Evolutionary conservation across 2,329 filamentous ascomycete genomes (phyloP), one percentile per base, ranked within the genome.

Genomic region (Falciphora oryzae): DNA sequence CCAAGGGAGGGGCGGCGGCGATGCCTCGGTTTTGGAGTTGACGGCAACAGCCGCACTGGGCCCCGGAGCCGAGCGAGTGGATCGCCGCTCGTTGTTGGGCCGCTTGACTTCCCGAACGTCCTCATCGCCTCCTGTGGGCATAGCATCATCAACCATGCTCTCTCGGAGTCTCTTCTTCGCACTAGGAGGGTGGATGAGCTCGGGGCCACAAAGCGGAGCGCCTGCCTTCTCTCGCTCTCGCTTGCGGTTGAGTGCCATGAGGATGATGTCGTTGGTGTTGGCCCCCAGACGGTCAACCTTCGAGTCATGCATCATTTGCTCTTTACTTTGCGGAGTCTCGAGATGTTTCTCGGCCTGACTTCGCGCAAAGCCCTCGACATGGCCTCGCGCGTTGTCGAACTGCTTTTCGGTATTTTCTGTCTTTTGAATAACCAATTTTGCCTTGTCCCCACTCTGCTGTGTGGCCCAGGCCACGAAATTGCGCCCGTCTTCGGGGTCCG

Each of bases 1-100:
- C 86, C 85, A 89, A 18, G 74, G 70, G 56, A 6, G 11, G 14
- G n/a, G 27, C 4, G 27, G 57, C 14, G 57, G 13, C 16, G 57
- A 31, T 8, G 57, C 16, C 57, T 58, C 57, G 13, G 11, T n/a
- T 11, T 8, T 2, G 22, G 44, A 22, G n/a, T 53, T 53, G 18
- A 53, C 8, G 18, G 44, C 18, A 4, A 25, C 44, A 22, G 6
- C 7, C 44, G 6, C 22, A 22, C 22, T 53, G 44, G n/a, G 22
- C 8, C 7, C 44, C 18, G n/a, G 44, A n/a, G 8, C n/a, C 22
- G 6, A 53, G 10, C 44, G 44, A 10, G 44, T 53, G 18, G 10
- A 38, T 18, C 56, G 60, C 25, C 10, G 53, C 27, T 44, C 28
- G 28, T 18, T 22, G 27, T 22, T 31, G 58, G 27, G 13, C 29